Evolutionary conservation across 768 basidiomycete genomes (phyloP), one percentile per base, ranked within the genome.

Genomic region (Podaxis sp.): DNA sequence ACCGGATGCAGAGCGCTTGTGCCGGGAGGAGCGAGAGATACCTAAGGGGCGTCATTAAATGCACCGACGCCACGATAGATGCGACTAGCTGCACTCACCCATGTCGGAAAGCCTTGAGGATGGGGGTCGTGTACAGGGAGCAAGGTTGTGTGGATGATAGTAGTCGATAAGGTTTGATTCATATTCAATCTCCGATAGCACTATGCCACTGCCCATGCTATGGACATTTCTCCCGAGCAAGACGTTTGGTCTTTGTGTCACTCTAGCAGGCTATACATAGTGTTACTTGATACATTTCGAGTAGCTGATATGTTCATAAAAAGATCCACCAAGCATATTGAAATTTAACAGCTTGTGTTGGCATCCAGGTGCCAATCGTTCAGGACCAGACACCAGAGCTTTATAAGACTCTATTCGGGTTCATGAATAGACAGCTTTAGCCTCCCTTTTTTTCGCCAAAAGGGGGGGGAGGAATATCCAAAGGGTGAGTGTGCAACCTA

Each of bases 21-120:
- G 94, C 75, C 96, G 86, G 70, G 95, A 96, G 66, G 94, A 86
- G 70, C 96, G 90, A 72, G 96, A 91, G 76, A 98, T 98, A 93
- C 95, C 95, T 94, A 68, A 18, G 35, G 23, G 60, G 25, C 47
- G 37, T 36, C 61, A 65, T 62, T 60, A 63, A 56, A 44, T 66
- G 55, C 35, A 61, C 48, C 16, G 58, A 44, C 57, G 61, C 36
- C 44, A 32, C 14, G 36, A 37, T 23, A 58, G 62, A 70, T 57
- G 57, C 65, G 54, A 67, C 35, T 68, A 63, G 69, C 76, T 75
- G 72, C 72, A 82, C 87, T 79, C 59, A 90, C 89, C 89, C 89
- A 90, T 91, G 77, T 78, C 79, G 79, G 78, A 77, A 70, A 78
- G 85, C 84, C 83, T 89, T 88, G 86, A 87, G 80, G 84, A 80